These are phyloP conservation scores for Fusarium tuaranense DNA, from an alignment of 2,329 filamentous ascomycete species.

Conservation along the genomic window DNA sequence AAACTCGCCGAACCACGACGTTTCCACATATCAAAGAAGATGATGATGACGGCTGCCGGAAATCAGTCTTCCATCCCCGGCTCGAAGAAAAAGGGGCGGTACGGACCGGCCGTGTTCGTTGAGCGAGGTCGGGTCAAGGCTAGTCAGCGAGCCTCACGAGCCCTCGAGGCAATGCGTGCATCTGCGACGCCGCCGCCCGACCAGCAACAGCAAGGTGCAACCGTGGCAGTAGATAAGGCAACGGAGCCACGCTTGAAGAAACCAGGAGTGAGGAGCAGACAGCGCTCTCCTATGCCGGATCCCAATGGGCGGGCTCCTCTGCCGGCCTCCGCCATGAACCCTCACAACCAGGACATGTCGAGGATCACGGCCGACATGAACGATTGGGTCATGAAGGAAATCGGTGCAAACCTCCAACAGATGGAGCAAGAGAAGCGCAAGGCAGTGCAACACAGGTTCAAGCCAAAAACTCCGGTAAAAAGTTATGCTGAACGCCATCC, in stretches of 20 bases:
- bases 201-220: constrained; percentile 3
- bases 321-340: constrained; percentile 49
- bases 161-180: constrained; percentile 21
- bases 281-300: constrained; percentile 39
- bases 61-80: constrained; percentile 42
- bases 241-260: constrained; percentile 49
- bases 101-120: constrained; percentile 65
- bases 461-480: constrained; percentile 66
- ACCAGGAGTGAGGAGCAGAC: constrained; percentile 46
- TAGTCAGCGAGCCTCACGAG: constrained; percentile 35
- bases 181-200: constrained; percentile 5
- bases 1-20: constrained; percentile 56
- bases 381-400: constrained; percentile 68
- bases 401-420: constrained; percentile 63
- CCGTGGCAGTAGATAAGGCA: constrained; percentile 12
- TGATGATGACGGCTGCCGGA: constrained; percentile 49
- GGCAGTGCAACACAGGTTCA: constrained; percentile 57
- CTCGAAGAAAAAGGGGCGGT: constrained; percentile 55
- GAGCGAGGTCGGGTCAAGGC: constrained; percentile 61
- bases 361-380: constrained; percentile 67
- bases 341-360: constrained; percentile 59
- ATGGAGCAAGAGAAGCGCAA: constrained; percentile 57
- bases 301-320: constrained; percentile 43
- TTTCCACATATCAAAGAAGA: constrained; percentile 66
- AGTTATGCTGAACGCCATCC: constrained; percentile 69